Percentiles rank a stretch among this genome's conserved stretches.
Evolutionary conservation across 164 flowering plant genomes (phyloP).

Genomic region (Dillenia turbinata): DNA sequence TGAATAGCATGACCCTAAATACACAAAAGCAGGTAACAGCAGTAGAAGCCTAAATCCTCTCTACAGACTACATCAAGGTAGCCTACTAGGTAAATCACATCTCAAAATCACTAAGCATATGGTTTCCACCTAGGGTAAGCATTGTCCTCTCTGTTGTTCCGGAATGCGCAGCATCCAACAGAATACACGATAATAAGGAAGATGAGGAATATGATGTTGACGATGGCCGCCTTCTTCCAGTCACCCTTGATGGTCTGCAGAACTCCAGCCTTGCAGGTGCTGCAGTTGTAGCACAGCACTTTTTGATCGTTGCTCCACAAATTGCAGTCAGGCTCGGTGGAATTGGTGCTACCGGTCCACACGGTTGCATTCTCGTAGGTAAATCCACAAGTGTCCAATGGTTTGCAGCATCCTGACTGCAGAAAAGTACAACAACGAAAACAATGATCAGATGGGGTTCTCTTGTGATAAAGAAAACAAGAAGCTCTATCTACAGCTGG

Average conservation of each 20-base stretch:
- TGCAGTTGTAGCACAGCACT: constrained; percentile 39
- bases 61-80: no score
- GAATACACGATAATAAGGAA: constrained; percentile 46
- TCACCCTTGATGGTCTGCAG: constrained; percentile 42
- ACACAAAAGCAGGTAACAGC: no score
- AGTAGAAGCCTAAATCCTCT: no score
- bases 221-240: constrained; percentile 48
- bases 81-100: no score
- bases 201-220: constrained; percentile 39
- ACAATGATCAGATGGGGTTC: no score
- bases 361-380: constrained; percentile 27
- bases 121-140: constrained; percentile 22
- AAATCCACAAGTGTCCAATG: constrained; percentile 41
- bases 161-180: constrained; percentile 52
- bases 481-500: no score
- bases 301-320: constrained; percentile 31
- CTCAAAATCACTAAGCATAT: constrained; percentile 6
- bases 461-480: no score
- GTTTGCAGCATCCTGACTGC: constrained; percentile 76
- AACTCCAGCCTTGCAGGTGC: constrained; percentile 54
- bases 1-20: no score
- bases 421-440: background rate
- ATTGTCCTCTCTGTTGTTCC: constrained; percentile 47
- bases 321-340: constrained; percentile 26
- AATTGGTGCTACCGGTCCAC: constrained; percentile 21